Conservation (phyloP, 73 alveolate species). For the Halteria grandinella region DNA sequence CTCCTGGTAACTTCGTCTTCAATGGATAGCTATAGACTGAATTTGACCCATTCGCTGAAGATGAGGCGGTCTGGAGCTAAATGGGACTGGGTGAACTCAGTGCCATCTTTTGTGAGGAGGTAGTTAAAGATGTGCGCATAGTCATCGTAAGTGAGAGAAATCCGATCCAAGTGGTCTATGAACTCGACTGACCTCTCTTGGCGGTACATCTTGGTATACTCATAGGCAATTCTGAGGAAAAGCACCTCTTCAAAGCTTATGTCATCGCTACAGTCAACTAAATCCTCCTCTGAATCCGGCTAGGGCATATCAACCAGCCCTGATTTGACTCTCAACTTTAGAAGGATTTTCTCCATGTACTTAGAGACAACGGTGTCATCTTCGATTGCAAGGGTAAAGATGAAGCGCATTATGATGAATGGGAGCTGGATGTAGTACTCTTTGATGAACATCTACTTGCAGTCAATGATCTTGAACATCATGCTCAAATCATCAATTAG, state of each 20-base stretch:
- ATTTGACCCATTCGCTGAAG: conserved; percentile 45
- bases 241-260: conserved; percentile 22
- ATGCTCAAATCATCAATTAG: conserved; percentile 38
- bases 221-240: conserved; percentile 47
- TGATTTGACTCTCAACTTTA: not conserved
- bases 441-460: conserved; percentile 22
- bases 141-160: not conserved
- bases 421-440: conserved; percentile 42
- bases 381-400: conserved; percentile 13
- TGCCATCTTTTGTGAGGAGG: not conserved
- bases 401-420: conserved; percentile 26
- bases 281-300: not conserved
- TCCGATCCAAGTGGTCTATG: conserved; percentile 5
- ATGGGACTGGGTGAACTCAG: too few relatives aligned
- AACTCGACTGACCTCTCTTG: conserved; percentile 5
- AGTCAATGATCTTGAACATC: conserved; percentile 16
- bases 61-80: conserved; percentile 13
- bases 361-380: conserved; percentile 9
- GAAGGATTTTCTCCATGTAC: not conserved
- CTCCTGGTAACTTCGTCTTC: conserved; percentile 43
- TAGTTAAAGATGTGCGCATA: conserved; percentile 3
- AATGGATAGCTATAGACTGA: conserved; percentile 22
- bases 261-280: not conserved
- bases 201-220: conserved; percentile 22
- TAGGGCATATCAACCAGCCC: not conserved